These are phyloP conservation scores for Backusella psychrophila DNA, from an alignment of 192 early-diverging fungal species.

Conservation along the genomic window DNA sequence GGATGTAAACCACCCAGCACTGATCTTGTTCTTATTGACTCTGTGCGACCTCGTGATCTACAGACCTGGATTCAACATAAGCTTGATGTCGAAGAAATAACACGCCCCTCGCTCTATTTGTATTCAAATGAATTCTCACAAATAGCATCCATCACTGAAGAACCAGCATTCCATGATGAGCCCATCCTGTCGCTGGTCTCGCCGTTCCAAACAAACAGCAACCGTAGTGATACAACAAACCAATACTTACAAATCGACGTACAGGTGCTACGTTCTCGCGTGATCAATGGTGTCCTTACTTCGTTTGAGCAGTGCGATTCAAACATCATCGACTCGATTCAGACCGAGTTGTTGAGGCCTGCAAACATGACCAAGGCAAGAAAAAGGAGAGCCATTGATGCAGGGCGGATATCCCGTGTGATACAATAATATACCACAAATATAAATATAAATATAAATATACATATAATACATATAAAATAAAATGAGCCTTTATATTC, in stretches of 20 bases:
- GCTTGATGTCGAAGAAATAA: conserved; percentile 12
- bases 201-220: conserved; percentile 20
- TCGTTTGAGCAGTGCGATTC: not conserved
- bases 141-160: conserved; percentile 20
- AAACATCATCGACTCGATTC: not conserved
- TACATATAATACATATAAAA: not conserved
- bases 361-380: not conserved
- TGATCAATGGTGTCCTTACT: conserved; percentile 37
- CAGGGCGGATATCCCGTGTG: not conserved
- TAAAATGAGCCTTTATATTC: no score
- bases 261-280: conserved; percentile 62
- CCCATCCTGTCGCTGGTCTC: conserved; percentile 37
- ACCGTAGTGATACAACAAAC: conserved; percentile 32
- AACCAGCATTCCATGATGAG: conserved; percentile 16
- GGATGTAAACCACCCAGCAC: not conserved
- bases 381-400: not conserved
- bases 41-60: conserved; percentile 29
- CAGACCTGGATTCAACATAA: conserved; percentile 30
- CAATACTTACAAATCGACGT: conserved; percentile 70
- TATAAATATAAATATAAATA: no score
- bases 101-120: conserved; percentile 32
- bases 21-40: conserved; percentile 30
- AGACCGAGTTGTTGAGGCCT: not conserved
- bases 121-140: conserved; percentile 31
- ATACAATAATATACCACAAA: not conserved